A percentile compares a stretch with the other conserved stretches of the same genome.
Evolutionary conservation across 768 basidiomycete species (phyloP).

Genomic region (Tricholoma sp.): DNA sequence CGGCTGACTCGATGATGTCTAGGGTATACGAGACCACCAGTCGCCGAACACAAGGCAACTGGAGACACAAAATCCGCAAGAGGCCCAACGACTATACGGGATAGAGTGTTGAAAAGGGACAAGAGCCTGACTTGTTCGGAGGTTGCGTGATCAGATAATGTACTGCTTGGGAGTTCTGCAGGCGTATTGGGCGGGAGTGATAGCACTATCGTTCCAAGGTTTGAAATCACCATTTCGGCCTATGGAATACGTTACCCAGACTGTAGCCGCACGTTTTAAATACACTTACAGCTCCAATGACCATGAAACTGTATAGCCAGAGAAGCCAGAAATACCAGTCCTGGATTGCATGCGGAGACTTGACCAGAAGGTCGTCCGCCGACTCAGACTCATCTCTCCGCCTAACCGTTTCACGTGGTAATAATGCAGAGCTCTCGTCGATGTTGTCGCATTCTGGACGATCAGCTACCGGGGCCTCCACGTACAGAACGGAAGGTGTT

Average conservation of each 20-base stretch:
- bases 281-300: constrained; percentile 64
- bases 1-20: constrained; percentile 58
- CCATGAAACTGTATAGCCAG: constrained; percentile 40
- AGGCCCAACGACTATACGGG: constrained; percentile 63
- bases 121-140: constrained; percentile 66
- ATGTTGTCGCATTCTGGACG: background rate
- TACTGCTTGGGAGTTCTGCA: constrained; percentile 4
- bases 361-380: background rate
- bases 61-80: constrained; percentile 74
- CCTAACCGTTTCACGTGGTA: constrained; percentile 8
- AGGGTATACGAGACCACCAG: constrained; percentile 28
- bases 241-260: constrained; percentile 18
- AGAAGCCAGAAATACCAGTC: constrained; percentile 66
- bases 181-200: constrained; percentile 44
- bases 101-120: constrained; percentile 66
- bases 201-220: constrained; percentile 71
- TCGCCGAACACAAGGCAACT: constrained; percentile 37
- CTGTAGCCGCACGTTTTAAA: background rate
- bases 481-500: background rate
- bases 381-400: background rate
- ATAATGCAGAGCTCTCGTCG: constrained; percentile 30
- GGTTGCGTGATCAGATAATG: constrained; percentile 32
- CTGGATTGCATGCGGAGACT: constrained; percentile 38
- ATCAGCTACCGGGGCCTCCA: background rate
- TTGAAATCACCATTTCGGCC: constrained; percentile 82